Evolutionary conservation across 441 rosid species (phyloP), one percentile per base, ranked within the genome.

Genomic region (Hura crepitans): DNA sequence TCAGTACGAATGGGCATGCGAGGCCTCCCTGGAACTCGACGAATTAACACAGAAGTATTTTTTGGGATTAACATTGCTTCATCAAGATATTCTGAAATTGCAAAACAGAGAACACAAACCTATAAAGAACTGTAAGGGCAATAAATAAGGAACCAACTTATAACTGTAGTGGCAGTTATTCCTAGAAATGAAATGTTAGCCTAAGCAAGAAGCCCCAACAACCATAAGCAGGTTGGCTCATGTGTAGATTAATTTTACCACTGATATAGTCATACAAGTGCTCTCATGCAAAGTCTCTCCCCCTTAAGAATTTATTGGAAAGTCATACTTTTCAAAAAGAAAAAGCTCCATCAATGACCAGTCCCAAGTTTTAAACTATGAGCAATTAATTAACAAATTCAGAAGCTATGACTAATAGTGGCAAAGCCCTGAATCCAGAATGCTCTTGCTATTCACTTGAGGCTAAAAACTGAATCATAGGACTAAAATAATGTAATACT

Each of bases 1-100:
- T 86, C 78, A 28, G 96, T 83, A 81, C 88, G 90, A 86, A 96
- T 94, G 65, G 98, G 87, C 90, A 87, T 78, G 79, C 97, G 99
- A 80, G 97, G 97, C 63, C 90, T 81, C 81, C 98, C 99, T 43
- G 99, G 99, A 82, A 96, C 98, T 20, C 99, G 95, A 53, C 96
- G 94, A 79, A 93, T 89, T 80, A 93, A 84, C 56, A 96, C 99
- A 79, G 98, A 89, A 30, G 99, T 93, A 82, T 88, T 88, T 89
- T 96, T 96, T 4, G 99, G 99, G 63, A 96, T 88, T 89, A 95
- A 80, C 92, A 83, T 89, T 57, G 88, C 92, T 85, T 93, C 98
- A 86, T 91, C 99, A 74, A 83, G 85, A 86, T 92, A 96, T 82
- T 96, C 99, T 96, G 98, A 91, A 95, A 91, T 81, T 78, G 77